These are phyloP conservation scores for Aphanomyces euteiches DNA, from an alignment of 352 stramenopile species.

Conservation along the genomic window DNA sequence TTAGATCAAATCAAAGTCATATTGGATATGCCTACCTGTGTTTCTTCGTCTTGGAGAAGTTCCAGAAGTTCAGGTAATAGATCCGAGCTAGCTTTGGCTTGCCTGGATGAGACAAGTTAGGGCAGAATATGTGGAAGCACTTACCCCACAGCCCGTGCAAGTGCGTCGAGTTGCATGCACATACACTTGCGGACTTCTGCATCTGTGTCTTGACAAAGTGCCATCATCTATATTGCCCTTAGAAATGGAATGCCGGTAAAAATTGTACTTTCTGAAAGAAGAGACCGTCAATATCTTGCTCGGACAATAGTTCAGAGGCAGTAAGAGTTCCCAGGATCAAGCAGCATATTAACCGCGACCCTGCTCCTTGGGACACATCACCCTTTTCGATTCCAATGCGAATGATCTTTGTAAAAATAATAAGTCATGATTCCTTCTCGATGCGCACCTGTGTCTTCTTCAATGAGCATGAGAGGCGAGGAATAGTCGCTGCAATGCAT, in stretches of 20 bases:
- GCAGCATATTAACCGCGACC: conserved; percentile 74
- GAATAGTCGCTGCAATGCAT: conserved; percentile 51
- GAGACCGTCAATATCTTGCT: conserved; percentile 71
- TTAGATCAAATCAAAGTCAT: too few species aligned
- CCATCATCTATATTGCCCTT: conserved; percentile 61
- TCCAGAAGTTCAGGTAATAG: conserved; percentile 70
- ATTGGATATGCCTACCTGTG: conserved; percentile 43
- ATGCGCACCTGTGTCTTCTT: conserved; percentile 69
- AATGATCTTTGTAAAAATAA: conserved; percentile 49
- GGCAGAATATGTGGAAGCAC: not conserved
- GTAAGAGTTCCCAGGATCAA: conserved; percentile 68
- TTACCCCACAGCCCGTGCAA: conserved; percentile 67
- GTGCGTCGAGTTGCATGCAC: conserved; percentile 73
- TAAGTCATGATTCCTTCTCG: not conserved
- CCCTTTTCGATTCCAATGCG: conserved; percentile 79
- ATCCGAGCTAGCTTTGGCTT: conserved; percentile 61
- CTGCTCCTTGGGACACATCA: conserved; percentile 71
- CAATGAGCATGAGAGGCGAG: conserved; percentile 49
- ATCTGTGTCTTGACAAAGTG: conserved; percentile 77
- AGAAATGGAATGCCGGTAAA: not conserved
- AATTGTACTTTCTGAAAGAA: conserved; percentile 71
- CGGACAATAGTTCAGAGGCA: conserved; percentile 56
- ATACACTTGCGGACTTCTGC: conserved; percentile 78
- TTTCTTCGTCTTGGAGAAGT: conserved; percentile 76
- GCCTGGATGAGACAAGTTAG: conserved; percentile 23